Evolutionary conservation across 805 yeast species (phyloP), one percentile per base, ranked within the genome.

Genomic region (Hanseniaspora valbyensis): DNA sequence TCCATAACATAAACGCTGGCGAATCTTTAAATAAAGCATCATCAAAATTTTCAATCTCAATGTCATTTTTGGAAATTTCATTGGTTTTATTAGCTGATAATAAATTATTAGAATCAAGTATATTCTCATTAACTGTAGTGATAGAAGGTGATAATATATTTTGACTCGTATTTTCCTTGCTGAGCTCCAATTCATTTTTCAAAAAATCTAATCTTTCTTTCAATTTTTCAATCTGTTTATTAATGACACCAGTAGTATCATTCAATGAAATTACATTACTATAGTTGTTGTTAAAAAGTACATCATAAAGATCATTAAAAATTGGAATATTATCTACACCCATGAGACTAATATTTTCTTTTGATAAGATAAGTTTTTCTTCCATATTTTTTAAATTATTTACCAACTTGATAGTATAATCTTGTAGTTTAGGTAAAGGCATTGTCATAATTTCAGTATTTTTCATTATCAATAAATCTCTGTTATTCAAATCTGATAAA

Each of bases 161-260:
- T n/a, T n/a, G n/a, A n/a, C n/a, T n/a, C n/a, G n/a, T n/a, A n/a
- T n/a, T n/a, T n/a, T n/a, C n/a, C n/a, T 44, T 38, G 25, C 54
- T 54, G 21, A 56, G 59, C 7, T 65, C 62, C 12, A 66, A 61
- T n/a, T 61, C 55, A 12, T 59, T 61, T 50, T 61, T 61, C 42
- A 63, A 55, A 52, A 61, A 65, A 21, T 57, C 32, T 29, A 63
- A 44, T 49, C 66, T 58, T 16, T 57, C 52, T 46, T 54, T 60
- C 38, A 62, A 53, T 45, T 61, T 59, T 26, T 55, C 54, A 55
- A 62, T 56, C 50, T 63, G 66, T 41, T 57, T 60, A 40, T 53
- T 41, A 10, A 61, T 37, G 1, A 59, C 53, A n/a, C 59, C 64
- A 18, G 56, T 59, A 40, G 57, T 58, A 6, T 59, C 53, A 48